phyloP scores from a whole-genome alignment of 805 yeast genomes.

The Schwanniomyces sp. region DNA sequence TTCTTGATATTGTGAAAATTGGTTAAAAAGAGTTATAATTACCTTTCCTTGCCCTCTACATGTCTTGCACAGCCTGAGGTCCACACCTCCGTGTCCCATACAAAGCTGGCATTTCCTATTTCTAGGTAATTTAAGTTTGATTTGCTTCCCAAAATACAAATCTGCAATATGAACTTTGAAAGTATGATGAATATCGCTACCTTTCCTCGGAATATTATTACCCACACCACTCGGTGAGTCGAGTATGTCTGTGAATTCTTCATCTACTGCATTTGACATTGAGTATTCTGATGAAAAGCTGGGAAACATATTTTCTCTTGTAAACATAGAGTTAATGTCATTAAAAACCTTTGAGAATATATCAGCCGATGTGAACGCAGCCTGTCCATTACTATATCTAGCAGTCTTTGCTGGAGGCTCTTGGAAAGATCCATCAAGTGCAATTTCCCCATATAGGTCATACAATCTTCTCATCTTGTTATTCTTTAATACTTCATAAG shows the following conservation, averaged over 20 bases:
- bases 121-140: conserved; percentile 55
- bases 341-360: conserved; percentile 38
- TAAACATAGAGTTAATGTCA: conserved; percentile 30
- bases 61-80: conserved; percentile 33
- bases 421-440: conserved; percentile 31
- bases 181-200: conserved; percentile 58
- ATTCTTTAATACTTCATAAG: conserved; percentile 64
- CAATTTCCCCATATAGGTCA: conserved; percentile 52
- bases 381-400: conserved; percentile 1
- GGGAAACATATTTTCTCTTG: conserved; percentile 10
- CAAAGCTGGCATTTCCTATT: conserved; percentile 51
- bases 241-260: conserved; percentile 10
- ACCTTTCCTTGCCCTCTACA: conserved; percentile 48
- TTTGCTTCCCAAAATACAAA: conserved; percentile 55
- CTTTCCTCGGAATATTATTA: conserved; percentile 25
- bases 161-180: conserved; percentile 55
- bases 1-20: conserved; percentile 40
- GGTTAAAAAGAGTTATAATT: conserved; percentile 44
- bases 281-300: conserved; percentile 3
- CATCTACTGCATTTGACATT: conserved; percentile 1
- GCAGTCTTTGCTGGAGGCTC: conserved; percentile 3
- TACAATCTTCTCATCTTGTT: conserved; percentile 45
- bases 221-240: conserved; percentile 19
- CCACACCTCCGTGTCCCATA: conserved; percentile 51
- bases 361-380: conserved; percentile 16